Evolutionary conservation across 352 stramenopile species (phyloP), one percentile per base, ranked within the genome.

Genomic region (Pythium angustatum): DNA sequence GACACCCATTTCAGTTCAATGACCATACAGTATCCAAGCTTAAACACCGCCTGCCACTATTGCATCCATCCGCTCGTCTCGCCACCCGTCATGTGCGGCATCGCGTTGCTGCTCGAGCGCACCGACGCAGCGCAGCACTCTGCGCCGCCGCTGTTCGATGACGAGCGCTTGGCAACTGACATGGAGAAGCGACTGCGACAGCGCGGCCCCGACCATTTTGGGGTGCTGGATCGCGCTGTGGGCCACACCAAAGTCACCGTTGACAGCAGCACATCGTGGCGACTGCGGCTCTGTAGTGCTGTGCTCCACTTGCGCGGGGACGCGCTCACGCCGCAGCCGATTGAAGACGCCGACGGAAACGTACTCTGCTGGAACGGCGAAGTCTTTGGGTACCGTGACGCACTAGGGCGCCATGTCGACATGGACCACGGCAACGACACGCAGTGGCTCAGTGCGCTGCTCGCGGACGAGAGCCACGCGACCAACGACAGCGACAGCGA

Each of bases 341-440:
- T 94, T n/a, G 60, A 73, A 12, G 85, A 96, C 63, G 49, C 50
- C 1, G 21, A 68, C 15, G 72, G 78, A 40, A 96, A 92, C 64
- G 73, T 92, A 5, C 60, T 96, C 38, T 84, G 86, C 60, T 98
- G 94, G 94, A 98, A 98, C 76, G 96, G 93, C 50, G 94, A 98
- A 83, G 81, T 97, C 15, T 83, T 98, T 83, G 78, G 69, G 53
- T 66, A 66, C 34, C 45, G 30, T n/a, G 17, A 67, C 33, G 28
- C n/a, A 36, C 49, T 26, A 14, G 28, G 19, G 1, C n/a, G 67
- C 19, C 17, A 9, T 15, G 64, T 72, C 17, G 57, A 24, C 24
- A 47, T 64, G 45, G 65, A 71, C 14, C 60, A 63, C 26, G 57
- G 47, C 14, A 83, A 69, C 65, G 73, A 91, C 54, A 89, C 77